Evolutionary conservation across 495 filamentous ascomycete genomes (phyloP).

Genomic region (Copromyces sp.): DNA sequence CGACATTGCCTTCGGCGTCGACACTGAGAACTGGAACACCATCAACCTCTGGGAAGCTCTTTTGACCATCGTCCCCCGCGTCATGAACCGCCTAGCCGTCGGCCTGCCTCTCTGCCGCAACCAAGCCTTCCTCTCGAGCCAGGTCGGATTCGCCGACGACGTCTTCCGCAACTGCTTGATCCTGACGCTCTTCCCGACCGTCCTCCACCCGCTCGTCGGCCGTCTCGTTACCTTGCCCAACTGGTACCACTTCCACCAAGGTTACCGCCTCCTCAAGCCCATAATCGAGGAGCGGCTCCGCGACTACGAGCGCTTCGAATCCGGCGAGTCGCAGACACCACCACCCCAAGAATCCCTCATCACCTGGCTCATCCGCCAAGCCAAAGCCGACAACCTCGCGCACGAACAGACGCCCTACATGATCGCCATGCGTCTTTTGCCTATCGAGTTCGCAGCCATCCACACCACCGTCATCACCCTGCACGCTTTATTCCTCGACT

Average conservation of each 20-base stretch:
- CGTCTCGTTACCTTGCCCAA: conserved; percentile 19
- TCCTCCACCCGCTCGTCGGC: conserved; percentile 24
- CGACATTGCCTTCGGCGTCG: conserved; percentile 19
- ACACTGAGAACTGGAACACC: conserved; percentile 23
- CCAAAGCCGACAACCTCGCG: conserved; percentile 14
- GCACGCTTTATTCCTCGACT: conserved; percentile 33
- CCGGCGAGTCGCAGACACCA: not conserved
- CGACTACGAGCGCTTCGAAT: conserved; percentile 16
- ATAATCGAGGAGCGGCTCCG: conserved; percentile 20
- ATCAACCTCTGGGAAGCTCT: conserved; percentile 27
- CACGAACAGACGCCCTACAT: conserved; percentile 12
- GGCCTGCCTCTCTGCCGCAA: conserved; percentile 18
- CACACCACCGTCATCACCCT: conserved; percentile 38
- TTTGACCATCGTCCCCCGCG: conserved; percentile 20
- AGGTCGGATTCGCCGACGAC: conserved; percentile 24
- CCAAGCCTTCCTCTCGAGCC: conserved; percentile 17
- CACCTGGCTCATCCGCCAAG: conserved; percentile 28
- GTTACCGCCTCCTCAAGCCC: conserved; percentile 13
- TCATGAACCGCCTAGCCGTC: conserved; percentile 25
- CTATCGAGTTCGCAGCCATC: conserved; percentile 36
- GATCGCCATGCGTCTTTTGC: conserved; percentile 27
- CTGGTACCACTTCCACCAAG: conserved; percentile 20
- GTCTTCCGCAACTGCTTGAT: conserved; percentile 25
- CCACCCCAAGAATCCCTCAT: conserved; percentile 23
- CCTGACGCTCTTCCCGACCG: conserved; percentile 24